Base-by-base conservation (phyloP, 306 rosid genomes). In the Betula pendula region DNA sequence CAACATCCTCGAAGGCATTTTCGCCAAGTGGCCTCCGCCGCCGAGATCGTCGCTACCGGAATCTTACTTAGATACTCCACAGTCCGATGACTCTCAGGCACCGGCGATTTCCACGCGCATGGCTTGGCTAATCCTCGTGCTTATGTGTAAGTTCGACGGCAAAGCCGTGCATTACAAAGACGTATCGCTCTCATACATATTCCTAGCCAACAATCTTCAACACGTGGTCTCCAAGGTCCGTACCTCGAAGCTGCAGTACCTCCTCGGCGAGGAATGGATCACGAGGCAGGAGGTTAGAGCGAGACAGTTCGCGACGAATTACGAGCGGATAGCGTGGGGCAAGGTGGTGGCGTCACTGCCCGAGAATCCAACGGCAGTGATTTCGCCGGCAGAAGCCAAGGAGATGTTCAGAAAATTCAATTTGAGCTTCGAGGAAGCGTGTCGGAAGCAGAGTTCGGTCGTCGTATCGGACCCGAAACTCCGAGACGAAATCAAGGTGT, bases 241-340 rank as follows among this genome's bases (percentile, higher is more conserved):
- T 0, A 71, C 67, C 2, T 89, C 98, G 15, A 88, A 90, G 22
- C 85, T 93, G 38, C 84, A 77, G 42, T 77, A 79, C 78, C 82
- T 90, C 11, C 87, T 93, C 4, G 90, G 98, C 1, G 88, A 88
- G 2, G 88, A 86, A 20, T 93, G 98, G 97, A 43, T 81, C 7
- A 27, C 70, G 2, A 81, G 72, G 73, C 88, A 90, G 75, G 90
- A 91, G 24, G 66, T 19, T 0, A 91, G 83, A 72, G 62, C 84
- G 73, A 80, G 75, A 44, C 70, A 75, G 71, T 89, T 88, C 51
- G 53, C 82, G 0, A 82, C 59, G 48, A 87, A 63, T 38, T 89
- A 91, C 82, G 84, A 87, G 84, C 72, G 53, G 29, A 14, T 85
- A 35, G 92, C 83, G 0, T 93, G 97, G 98, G 88, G 85, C 6